Conservation (phyloP, 202 grass and related monocot species). For the Eragrostis tef region DNA sequence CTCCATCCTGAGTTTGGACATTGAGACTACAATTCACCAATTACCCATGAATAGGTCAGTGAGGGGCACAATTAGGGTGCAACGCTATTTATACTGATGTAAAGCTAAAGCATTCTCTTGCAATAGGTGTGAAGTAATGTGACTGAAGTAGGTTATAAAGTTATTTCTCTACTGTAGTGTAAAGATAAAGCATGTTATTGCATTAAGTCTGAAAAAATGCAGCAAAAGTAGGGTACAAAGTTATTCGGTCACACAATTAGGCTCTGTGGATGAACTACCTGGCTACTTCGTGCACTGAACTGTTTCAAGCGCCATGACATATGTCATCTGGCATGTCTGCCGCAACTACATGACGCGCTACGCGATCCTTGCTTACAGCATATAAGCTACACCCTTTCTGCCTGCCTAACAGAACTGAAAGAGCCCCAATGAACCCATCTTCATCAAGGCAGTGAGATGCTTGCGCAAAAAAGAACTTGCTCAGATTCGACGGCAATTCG, state of each 20-base stretch:
- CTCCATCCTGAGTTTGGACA: background rate
- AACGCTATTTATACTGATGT: too few species aligned
- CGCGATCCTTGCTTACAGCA: background rate
- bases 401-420: too few species aligned
- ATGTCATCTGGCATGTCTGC: background rate
- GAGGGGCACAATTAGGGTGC: too few species aligned
- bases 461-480: too few species aligned
- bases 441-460: too few species aligned
- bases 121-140: too few species aligned
- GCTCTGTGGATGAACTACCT: background rate
- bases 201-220: background rate
- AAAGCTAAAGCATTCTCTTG: too few species aligned
- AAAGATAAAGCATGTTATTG: background rate
- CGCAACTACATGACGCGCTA: background rate
- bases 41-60: background rate
- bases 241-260: background rate
- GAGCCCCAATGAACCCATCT: too few species aligned
- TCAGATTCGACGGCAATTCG: conserved; percentile 8
- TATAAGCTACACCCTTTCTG: too few species aligned
- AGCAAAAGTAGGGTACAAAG: background rate
- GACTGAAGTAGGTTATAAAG: too few species aligned
- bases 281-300: background rate
- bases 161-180: background rate
- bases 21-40: background rate
- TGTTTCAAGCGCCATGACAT: background rate